Conservation (phyloP, 2,329 filamentous ascomycete genomes). For the Scortechinia acanthostroma region DNA sequence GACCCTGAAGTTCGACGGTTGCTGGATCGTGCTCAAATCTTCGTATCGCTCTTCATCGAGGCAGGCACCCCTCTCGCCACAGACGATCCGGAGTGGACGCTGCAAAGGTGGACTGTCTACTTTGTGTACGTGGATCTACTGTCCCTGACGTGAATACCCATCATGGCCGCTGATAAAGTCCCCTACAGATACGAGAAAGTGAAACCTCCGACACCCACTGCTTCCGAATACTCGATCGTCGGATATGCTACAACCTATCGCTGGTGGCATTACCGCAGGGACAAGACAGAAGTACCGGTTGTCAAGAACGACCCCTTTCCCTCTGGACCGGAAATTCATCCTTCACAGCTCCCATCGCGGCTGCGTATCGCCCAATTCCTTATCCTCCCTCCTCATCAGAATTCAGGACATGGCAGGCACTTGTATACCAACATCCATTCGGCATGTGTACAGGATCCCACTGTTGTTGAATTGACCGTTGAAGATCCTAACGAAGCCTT, state of each 20-base stretch:
- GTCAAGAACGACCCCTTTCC: background rate
- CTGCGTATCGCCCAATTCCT: background rate
- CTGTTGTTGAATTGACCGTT: background rate
- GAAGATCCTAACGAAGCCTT: constrained; percentile 43
- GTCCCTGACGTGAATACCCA: too few species aligned
- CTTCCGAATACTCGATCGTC: background rate
- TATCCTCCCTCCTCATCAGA: background rate
- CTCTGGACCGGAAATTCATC: background rate
- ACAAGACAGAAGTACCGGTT: background rate
- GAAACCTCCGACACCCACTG: background rate
- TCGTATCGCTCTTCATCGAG: background rate
- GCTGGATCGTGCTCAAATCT: background rate
- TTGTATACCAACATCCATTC: background rate
- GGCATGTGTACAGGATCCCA: background rate
- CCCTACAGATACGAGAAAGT: constrained; percentile 1
- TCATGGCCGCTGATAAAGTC: too few species aligned
- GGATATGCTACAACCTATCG: background rate
- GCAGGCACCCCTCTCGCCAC: background rate
- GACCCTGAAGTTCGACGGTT: background rate
- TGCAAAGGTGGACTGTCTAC: background rate
- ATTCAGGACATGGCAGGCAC: background rate
- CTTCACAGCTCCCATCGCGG: background rate
- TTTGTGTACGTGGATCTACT: background rate
- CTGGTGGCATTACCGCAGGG: background rate
- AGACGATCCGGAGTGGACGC: background rate